Evolutionary conservation across 176 grass and related monocot genomes (phyloP).

Genomic region (Zea luxurians): DNA sequence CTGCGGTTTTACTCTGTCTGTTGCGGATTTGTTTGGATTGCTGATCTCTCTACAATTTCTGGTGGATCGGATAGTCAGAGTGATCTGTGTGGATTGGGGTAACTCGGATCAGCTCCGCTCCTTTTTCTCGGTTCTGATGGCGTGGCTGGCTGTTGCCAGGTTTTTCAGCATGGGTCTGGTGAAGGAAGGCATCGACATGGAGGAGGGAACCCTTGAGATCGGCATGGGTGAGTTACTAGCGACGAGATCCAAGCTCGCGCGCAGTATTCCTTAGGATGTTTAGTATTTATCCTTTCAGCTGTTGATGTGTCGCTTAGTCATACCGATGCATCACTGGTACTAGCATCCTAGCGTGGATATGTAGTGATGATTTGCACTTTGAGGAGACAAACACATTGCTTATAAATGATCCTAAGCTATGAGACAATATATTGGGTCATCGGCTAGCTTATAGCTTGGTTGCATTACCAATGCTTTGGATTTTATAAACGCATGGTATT

Average conservation of each 20-base stretch:
- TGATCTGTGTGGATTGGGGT: not conserved
- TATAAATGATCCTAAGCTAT: not conserved
- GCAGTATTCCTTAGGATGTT: not conserved
- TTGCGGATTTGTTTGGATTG: not conserved
- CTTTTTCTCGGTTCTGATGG: constrained; percentile 3
- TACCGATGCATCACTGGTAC: not conserved
- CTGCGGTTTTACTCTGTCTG: not conserved
- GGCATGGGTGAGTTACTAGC: constrained; percentile 60
- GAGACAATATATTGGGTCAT: not conserved
- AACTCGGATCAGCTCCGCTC: constrained; percentile 18
- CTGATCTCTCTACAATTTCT: constrained; percentile 1
- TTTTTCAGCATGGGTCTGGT: constrained; percentile 67
- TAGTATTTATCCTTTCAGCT: constrained; percentile 9
- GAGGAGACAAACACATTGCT: not conserved
- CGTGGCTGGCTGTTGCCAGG: constrained; percentile 28
- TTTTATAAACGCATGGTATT: not conserved
- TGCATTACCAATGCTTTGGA: not conserved
- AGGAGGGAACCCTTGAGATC: constrained; percentile 75
- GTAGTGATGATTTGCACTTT: not conserved
- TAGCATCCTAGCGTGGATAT: not conserved
- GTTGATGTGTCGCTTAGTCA: not conserved
- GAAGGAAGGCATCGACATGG: constrained; percentile 61
- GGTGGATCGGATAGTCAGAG: not conserved
- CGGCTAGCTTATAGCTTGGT: not conserved
- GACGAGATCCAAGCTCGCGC: not conserved